Conservation (phyloP, 805 yeast species). For the Cyberlindnera petersonii region DNA sequence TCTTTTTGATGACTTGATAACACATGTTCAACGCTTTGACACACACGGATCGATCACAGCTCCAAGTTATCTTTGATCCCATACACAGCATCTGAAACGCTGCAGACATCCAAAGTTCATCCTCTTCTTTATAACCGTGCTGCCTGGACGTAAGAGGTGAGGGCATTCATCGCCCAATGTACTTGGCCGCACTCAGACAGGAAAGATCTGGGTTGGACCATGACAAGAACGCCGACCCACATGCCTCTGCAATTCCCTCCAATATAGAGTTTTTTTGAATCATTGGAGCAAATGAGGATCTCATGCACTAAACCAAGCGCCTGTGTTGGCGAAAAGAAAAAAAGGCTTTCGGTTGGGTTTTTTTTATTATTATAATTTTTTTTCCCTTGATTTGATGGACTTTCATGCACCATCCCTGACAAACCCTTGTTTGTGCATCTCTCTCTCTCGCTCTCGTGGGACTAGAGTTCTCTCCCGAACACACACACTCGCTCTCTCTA, state of each 20-base stretch:
- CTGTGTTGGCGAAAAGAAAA: too few relatives aligned
- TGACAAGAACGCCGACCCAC: slow-evolving; percentile 39
- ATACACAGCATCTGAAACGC: slow-evolving; percentile 38
- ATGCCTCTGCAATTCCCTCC: slow-evolving; percentile 35
- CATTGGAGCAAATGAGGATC: slow-evolving; percentile 38
- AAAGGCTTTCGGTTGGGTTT: too few relatives aligned
- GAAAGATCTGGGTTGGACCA: slow-evolving; percentile 30
- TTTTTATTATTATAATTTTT: too few relatives aligned
- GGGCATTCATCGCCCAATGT: slow-evolving; percentile 24
- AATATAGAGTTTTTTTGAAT: slow-evolving; percentile 29
- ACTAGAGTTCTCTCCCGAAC: too few relatives aligned
- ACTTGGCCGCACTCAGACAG: slow-evolving; percentile 23
- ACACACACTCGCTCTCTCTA: too few relatives aligned
- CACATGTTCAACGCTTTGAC: slow-evolving; percentile 32
- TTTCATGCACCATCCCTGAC: too few relatives aligned
- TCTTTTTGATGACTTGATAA: slow-evolving; percentile 31
- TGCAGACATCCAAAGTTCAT: slow-evolving; percentile 38
- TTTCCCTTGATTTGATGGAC: too few relatives aligned
- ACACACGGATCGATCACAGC: slow-evolving; percentile 13
- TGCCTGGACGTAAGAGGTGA: slow-evolving; percentile 7
- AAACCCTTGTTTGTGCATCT: too few relatives aligned
- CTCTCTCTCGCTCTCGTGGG: too few relatives aligned
- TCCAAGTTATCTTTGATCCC: slow-evolving; percentile 33
- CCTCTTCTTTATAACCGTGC: slow-evolving; percentile 1
- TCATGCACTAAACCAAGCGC: too few relatives aligned